These are phyloP conservation scores for Actinomucor elegans DNA, from an alignment of 371 early-diverging fungal genomes.

Conservation along the genomic window DNA sequence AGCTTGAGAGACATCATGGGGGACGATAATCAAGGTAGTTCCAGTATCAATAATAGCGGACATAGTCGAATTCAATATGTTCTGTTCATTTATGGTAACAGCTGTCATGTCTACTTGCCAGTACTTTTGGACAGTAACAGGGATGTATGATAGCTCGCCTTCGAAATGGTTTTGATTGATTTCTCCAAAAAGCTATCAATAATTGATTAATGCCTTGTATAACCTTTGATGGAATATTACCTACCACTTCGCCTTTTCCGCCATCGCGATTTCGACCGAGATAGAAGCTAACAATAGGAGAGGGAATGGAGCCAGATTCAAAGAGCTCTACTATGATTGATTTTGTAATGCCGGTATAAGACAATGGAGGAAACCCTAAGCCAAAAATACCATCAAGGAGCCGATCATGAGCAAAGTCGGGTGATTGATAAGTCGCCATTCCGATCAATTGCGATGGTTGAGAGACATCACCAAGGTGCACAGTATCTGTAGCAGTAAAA, in stretches of 20 bases:
- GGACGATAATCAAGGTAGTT: conserved; percentile 35
- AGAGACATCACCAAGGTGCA: conserved; percentile 37
- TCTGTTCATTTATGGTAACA: conserved; percentile 29
- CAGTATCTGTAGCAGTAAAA: conserved; percentile 36
- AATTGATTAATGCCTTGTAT: background rate
- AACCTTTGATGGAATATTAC: background rate
- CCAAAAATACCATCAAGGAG: conserved; percentile 61
- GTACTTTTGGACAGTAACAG: conserved; percentile 38
- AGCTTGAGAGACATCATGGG: conserved; percentile 31
- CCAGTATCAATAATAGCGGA: conserved; percentile 56
- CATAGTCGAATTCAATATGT: conserved; percentile 12
- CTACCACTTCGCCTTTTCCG: conserved; percentile 44
- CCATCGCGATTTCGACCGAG: conserved; percentile 32
- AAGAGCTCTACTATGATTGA: conserved; percentile 32
- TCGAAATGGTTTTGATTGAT: conserved; percentile 34
- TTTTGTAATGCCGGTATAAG: conserved; percentile 28
- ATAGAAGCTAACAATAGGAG: conserved; percentile 36
- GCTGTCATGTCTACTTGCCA: conserved; percentile 53
- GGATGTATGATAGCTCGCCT: conserved; percentile 47
- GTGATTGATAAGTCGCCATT: conserved; percentile 9
- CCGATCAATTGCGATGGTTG: conserved; percentile 28
- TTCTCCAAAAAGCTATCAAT: conserved; percentile 36
- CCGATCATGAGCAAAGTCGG: conserved; percentile 23
- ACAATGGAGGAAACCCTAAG: conserved; percentile 44
- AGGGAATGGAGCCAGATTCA: conserved; percentile 15